Evolutionary conservation across 257 asterid species (phyloP).

Genomic region (Apocynum venetum): DNA sequence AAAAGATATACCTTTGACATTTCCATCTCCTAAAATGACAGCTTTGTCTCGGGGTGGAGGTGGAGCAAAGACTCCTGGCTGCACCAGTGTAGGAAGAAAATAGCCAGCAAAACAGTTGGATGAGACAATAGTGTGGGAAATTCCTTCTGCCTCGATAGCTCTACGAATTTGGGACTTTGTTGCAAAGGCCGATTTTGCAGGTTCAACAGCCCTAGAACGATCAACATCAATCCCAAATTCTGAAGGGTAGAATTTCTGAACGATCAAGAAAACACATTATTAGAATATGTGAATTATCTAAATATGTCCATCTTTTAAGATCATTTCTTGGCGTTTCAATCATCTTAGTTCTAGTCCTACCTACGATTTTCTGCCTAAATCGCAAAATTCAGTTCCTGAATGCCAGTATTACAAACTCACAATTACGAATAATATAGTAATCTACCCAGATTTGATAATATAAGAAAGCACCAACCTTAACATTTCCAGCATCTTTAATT

Average conservation of each 20-base stretch:
- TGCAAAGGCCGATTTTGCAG: constrained; percentile 23
- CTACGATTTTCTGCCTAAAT: background rate
- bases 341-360: no score
- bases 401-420: background rate
- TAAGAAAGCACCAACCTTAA: constrained; percentile 25
- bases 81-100: constrained; percentile 8
- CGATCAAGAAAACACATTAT: background rate
- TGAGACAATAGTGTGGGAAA: constrained; percentile 10
- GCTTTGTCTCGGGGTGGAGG: constrained; percentile 51
- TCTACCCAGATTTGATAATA: no score
- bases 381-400: background rate
- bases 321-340: background rate
- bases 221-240: constrained; percentile 75
- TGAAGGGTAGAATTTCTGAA: constrained; percentile 75
- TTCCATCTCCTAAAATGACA: constrained; percentile 48
- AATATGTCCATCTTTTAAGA: no score
- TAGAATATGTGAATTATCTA: background rate
- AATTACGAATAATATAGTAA: no score
- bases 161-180: constrained; percentile 14
- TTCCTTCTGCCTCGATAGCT: constrained; percentile 15
- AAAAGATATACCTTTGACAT: constrained; percentile 33
- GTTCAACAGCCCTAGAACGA: constrained; percentile 51
- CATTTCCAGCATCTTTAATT: constrained; percentile 51
- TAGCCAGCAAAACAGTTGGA: constrained; percentile 12
- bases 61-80: constrained; percentile 19